Conservation (phyloP, 2,329 filamentous ascomycete genomes). For the Clarireedia paspali region DNA sequence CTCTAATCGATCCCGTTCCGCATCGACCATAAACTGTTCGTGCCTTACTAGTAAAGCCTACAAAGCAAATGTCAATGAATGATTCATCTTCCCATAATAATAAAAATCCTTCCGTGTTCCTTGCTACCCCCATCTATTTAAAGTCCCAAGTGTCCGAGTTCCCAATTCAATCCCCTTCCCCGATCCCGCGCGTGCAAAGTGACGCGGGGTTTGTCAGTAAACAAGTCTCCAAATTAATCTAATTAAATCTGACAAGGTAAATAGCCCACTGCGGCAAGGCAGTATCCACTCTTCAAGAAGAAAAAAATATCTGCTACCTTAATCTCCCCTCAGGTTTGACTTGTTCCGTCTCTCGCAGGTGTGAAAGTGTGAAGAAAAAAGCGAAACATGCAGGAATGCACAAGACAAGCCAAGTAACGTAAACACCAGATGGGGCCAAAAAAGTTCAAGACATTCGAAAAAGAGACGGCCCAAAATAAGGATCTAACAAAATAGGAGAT, state of each 20-base stretch:
- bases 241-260: neutral
- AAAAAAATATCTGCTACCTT: conserved; percentile 3
- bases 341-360: neutral
- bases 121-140: neutral
- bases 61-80: conserved; percentile 60
- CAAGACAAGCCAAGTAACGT: conserved; percentile 8
- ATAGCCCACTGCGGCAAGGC: neutral
- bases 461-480: conserved; percentile 17
- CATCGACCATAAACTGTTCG: conserved; percentile 89
- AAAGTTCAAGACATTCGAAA: conserved; percentile 5
- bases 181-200: neutral
- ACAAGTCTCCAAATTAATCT: conserved; percentile 3
- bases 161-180: no score
- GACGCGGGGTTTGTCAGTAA: conserved; percentile 5
- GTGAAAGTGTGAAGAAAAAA: neutral
- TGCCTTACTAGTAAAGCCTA: conserved; percentile 89
- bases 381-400: conserved; percentile 1
- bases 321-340: conserved; percentile 1
- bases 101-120: neutral
- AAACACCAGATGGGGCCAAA: conserved; percentile 5
- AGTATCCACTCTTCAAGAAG: conserved; percentile 1
- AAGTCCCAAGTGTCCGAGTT: neutral
- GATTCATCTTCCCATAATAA: conserved; percentile 16
- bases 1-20: conserved; percentile 66
- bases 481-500: neutral